Evolutionary conservation across 495 filamentous ascomycete genomes (phyloP).

Genomic region (Xylaria scruposa): DNA sequence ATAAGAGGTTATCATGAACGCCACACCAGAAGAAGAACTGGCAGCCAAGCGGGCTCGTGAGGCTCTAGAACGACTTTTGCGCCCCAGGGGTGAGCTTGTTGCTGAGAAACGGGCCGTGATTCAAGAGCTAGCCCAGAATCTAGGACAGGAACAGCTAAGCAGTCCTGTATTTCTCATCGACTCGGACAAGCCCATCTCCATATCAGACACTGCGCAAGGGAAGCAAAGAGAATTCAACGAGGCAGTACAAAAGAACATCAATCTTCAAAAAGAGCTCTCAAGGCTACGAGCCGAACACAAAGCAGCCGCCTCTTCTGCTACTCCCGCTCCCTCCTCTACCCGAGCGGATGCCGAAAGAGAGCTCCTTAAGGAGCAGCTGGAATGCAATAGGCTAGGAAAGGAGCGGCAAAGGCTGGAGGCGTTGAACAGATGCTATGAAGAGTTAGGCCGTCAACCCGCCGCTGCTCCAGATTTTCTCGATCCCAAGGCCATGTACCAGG

Average conservation of each 20-base stretch:
- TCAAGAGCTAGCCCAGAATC: conserved; percentile 38
- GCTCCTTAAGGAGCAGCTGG: conserved; percentile 57
- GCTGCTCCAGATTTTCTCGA: conserved; percentile 58
- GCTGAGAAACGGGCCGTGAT: conserved; percentile 41
- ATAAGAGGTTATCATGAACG: conserved; percentile 3
- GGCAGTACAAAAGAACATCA: conserved; percentile 63
- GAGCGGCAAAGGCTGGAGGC: conserved; percentile 61
- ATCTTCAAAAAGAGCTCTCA: conserved; percentile 57
- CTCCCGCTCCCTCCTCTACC: conserved; percentile 7
- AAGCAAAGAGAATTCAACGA: conserved; percentile 60
- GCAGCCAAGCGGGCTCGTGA: conserved; percentile 33
- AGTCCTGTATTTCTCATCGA: conserved; percentile 50
- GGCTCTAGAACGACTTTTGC: conserved; percentile 40
- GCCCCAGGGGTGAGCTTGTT: conserved; percentile 44
- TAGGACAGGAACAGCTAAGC: conserved; percentile 36
- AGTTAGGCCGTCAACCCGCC: conserved; percentile 62
- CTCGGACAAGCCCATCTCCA: conserved; percentile 30
- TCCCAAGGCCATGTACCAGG: conserved; percentile 48
- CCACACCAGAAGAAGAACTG: conserved; percentile 30
- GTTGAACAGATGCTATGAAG: conserved; percentile 49
- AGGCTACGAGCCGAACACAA: conserved; percentile 41
- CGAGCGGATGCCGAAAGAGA: conserved; percentile 38
- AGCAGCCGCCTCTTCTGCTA: conserved; percentile 23
- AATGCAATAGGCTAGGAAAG: conserved; percentile 55
- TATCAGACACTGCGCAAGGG: conserved; percentile 37